These are phyloP conservation scores for Tricholoma saponaceum DNA, from an alignment of 768 basidiomycete genomes.

Conservation along the genomic window DNA sequence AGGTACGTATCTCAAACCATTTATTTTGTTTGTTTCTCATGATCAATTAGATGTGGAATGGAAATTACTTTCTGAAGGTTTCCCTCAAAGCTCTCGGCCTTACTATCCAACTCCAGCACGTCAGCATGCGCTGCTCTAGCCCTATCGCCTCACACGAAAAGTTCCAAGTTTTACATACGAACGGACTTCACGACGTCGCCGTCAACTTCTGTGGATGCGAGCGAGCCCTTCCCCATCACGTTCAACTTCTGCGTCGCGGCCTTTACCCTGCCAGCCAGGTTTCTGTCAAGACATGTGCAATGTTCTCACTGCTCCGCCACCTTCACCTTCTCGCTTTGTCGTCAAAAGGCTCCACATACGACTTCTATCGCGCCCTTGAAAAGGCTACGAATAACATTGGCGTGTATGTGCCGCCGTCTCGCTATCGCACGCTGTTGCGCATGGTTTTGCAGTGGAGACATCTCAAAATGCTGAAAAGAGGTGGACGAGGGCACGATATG, in stretches of 20 bases:
- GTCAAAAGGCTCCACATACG: slow-evolving; percentile 25
- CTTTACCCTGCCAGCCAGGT: slow-evolving; percentile 17
- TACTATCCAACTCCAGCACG: slow-evolving; percentile 12
- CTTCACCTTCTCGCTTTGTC: slow-evolving; percentile 22
- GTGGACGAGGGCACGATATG: slow-evolving; percentile 18
- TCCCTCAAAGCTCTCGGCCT: slow-evolving; percentile 4
- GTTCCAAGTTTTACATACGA: slow-evolving; percentile 12
- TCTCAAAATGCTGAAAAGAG: slow-evolving; percentile 18
- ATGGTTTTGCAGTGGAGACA: slow-evolving; percentile 19
- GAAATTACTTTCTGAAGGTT: neutral
- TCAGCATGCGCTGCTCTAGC: neutral
- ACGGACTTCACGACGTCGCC: slow-evolving; percentile 16
- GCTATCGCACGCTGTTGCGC: slow-evolving; percentile 12
- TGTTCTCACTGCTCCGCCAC: slow-evolving; percentile 19
- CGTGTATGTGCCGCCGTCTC: neutral
- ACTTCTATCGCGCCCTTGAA: slow-evolving; percentile 25
- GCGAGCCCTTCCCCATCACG: neutral
- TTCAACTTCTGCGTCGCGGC: slow-evolving; percentile 18
- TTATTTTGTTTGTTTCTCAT: neutral
- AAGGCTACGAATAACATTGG: slow-evolving; percentile 25
- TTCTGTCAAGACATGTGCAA: slow-evolving; percentile 18
- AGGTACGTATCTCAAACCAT: neutral
- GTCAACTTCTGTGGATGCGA: slow-evolving; percentile 15
- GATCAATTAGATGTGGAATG: slow-evolving; percentile 12
- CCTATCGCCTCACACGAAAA: neutral